These are phyloP conservation scores for Pseudogymnoascus sp. DNA, from an alignment of 2,329 filamentous ascomycete species.

Conservation along the genomic window DNA sequence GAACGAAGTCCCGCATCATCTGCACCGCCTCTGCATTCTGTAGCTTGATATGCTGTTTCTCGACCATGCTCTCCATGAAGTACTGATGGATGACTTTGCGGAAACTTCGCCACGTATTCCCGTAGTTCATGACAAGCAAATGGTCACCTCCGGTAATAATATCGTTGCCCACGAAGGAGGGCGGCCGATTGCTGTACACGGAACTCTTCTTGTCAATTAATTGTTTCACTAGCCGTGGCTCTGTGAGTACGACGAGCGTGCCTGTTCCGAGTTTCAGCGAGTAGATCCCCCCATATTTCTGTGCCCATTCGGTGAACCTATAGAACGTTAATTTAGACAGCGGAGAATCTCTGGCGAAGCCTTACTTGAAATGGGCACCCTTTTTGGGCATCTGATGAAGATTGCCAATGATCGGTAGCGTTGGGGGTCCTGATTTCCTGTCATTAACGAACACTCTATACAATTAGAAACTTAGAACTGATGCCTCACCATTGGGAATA, in stretches of 20 bases:
- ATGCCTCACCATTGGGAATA: not conserved
- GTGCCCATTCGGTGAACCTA: not conserved
- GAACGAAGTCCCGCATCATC: slow-evolving; percentile 37
- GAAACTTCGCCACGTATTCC: slow-evolving; percentile 36
- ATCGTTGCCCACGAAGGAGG: slow-evolving; percentile 33
- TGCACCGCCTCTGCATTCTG: slow-evolving; percentile 41
- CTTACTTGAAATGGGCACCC: slow-evolving; percentile 26
- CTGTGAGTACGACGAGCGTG: slow-evolving; percentile 16
- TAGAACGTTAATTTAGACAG: not conserved
- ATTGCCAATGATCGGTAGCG: slow-evolving; percentile 19
- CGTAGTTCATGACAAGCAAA: slow-evolving; percentile 39
- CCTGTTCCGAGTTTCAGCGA: slow-evolving; percentile 18
- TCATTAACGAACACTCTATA: not conserved
- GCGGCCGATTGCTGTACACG: slow-evolving; percentile 32
- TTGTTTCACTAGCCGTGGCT: slow-evolving; percentile 14
- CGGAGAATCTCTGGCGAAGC: slow-evolving; percentile 21
- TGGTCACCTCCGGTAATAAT: slow-evolving; percentile 40
- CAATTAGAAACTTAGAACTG: not conserved
- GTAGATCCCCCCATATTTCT: slow-evolving; percentile 25
- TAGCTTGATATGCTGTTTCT: slow-evolving; percentile 35
- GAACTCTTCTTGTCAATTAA: slow-evolving; percentile 18
- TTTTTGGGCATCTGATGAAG: slow-evolving; percentile 21
- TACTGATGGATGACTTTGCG: slow-evolving; percentile 39
- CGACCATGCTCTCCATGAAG: slow-evolving; percentile 35
- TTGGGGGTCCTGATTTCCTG: slow-evolving; percentile 16